Percentiles rank a stretch among this genome's conserved stretches.
phyloP scores from a whole-genome alignment of 768 basidiomycete genomes.

The Mycena vulgaris region DNA sequence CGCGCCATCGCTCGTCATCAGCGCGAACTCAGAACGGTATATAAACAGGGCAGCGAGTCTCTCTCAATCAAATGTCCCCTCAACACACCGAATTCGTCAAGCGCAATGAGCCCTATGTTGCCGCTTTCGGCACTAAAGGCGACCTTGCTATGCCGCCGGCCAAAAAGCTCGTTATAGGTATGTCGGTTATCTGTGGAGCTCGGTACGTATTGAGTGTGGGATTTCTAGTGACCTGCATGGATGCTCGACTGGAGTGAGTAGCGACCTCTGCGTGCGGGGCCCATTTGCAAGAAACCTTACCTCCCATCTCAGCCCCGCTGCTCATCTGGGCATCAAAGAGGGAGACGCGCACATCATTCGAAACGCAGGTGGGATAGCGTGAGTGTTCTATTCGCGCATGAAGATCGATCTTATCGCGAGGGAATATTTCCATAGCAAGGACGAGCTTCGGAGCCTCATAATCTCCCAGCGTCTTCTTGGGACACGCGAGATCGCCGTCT shows the following conservation, averaged over 20 bases:
- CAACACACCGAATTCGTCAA: constrained; percentile 48
- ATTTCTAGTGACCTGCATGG: constrained; percentile 69
- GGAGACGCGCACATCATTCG: constrained; percentile 71
- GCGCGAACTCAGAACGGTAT: too few species aligned
- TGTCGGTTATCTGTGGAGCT: background rate
- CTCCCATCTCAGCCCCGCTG: constrained; percentile 51
- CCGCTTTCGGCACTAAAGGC: constrained; percentile 57
- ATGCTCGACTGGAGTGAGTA: constrained; percentile 65
- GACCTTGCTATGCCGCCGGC: constrained; percentile 58
- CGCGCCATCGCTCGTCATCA: constrained; percentile 23
- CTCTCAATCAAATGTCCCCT: constrained; percentile 12
- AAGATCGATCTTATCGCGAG: too few species aligned
- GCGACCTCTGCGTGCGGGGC: background rate
- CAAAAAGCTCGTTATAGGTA: constrained; percentile 58
- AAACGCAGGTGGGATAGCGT: constrained; percentile 54
- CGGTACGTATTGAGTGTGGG: background rate
- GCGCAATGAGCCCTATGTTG: constrained; percentile 59
- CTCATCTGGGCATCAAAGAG: constrained; percentile 61
- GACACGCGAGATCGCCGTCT: constrained; percentile 78
- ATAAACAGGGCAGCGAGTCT: constrained; percentile 24
- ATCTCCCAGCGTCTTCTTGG: constrained; percentile 82
- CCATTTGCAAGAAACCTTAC: background rate
- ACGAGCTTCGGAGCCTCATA: constrained; percentile 75
- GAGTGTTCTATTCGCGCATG: background rate
- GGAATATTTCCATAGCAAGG: constrained; percentile 57